phyloP scores from a whole-genome alignment of 2,329 filamentous ascomycete genomes.

The Penicillium sp. region DNA sequence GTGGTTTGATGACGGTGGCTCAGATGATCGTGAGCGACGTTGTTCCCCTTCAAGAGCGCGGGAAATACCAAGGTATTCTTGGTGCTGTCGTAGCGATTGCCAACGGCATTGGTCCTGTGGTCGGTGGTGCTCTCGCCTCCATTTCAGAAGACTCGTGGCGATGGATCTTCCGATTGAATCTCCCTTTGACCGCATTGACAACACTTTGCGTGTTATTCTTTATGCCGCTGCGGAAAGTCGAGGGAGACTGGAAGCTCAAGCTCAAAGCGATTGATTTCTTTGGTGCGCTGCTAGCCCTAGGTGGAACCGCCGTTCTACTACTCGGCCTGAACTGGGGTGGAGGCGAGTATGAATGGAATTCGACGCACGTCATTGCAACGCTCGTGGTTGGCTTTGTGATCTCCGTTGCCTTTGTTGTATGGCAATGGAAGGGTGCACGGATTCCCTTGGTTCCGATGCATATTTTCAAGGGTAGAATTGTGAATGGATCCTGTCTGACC shows the following conservation, averaged over 20 bases:
- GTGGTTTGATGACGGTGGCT: conserved; percentile 53
- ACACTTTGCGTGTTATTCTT: conserved; percentile 48
- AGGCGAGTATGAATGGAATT: conserved; percentile 53
- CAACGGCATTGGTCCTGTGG: conserved; percentile 51
- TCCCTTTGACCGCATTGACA: conserved; percentile 48
- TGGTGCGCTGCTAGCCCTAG: conserved; percentile 45
- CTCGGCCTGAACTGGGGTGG: conserved; percentile 56
- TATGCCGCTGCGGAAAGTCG: conserved; percentile 53
- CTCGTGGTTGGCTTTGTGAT: conserved; percentile 46
- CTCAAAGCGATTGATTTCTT: conserved; percentile 49
- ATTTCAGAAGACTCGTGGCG: conserved; percentile 45
- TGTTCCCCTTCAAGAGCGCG: conserved; percentile 53
- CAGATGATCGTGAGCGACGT: conserved; percentile 60
- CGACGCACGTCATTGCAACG: conserved; percentile 50
- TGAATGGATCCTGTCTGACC: conserved; percentile 52
- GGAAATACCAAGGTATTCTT: conserved; percentile 54
- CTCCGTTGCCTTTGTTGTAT: conserved; percentile 26
- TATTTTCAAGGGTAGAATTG: conserved; percentile 51
- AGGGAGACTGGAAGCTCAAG: conserved; percentile 49
- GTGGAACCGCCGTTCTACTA: conserved; percentile 43
- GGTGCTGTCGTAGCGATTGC: conserved; percentile 51
- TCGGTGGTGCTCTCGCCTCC: conserved; percentile 49
- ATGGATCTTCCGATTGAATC: conserved; percentile 52
- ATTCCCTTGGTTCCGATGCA: conserved; percentile 38
- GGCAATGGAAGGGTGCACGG: conserved; percentile 32